Base-by-base conservation (phyloP, 106 monocot genomes). In the Dendrobium huoshanense region DNA sequence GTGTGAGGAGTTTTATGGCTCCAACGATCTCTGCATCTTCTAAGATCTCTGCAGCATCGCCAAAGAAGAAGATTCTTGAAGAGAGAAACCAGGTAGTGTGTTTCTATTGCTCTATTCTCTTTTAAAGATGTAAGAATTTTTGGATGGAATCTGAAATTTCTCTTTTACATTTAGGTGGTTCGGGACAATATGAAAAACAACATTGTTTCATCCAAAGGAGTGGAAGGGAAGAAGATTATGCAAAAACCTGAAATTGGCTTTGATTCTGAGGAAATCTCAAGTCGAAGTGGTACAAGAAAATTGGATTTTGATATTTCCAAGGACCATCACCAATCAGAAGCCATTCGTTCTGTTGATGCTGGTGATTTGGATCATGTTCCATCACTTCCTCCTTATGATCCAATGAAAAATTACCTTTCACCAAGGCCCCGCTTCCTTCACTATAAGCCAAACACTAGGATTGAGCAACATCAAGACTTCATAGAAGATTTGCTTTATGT, bases 11-110 rank as follows among this genome's bases (percentile, higher is more conserved):
- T 68, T 96, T 96, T 90, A 96, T 96, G 96, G 87, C 94, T 5
- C 94, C 96, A 18, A 96, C 96, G 1, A 86, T 96, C 80, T 96
- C 94, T 5, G 90, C 96, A 5, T 68, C 88, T 17, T 94, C 92
- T 58, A 93, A 95, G 73, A 78, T 78, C 49, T 24, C 80, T 9
- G 73, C 83, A 4, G 77, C 87, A 18, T 88, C 91, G 10, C 83
- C 88, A 20, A 86, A 76, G 51, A 87, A 81, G 80, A 92, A 47
- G 73, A 83, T 94, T 48, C 94, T 96, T 49, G 72, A 51, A 15
- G 96, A 96, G 68, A 84, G 83, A 79, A 96, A 96, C 51, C 84
- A 94, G 72, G 77, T 83, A 72, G 67, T 24, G 44, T 0, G 20
- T 72, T 45, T 2, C 3, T 82, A 54, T 41, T 73, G 17, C 73